A percentile compares a stretch with the other conserved stretches of the same genome.
Evolutionary conservation across 495 filamentous ascomycete genomes (phyloP).

Genomic region (Penicillium silybi): DNA sequence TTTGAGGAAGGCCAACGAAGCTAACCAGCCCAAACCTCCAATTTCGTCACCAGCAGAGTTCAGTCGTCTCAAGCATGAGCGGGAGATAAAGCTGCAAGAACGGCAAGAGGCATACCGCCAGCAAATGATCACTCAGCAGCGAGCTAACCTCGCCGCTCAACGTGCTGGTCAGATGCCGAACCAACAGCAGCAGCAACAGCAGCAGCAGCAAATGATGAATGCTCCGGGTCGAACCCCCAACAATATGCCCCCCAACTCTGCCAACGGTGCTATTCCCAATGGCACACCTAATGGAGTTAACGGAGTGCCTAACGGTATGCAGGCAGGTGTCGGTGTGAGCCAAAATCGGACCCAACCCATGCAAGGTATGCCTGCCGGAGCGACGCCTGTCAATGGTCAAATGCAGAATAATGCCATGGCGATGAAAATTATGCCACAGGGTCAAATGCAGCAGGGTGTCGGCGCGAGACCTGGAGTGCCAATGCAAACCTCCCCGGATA

Average conservation of each 20-base stretch:
- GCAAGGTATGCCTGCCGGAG: slow-evolving; percentile 37
- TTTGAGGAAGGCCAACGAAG: slow-evolving; percentile 66
- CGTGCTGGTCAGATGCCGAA: slow-evolving; percentile 42
- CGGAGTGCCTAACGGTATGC: slow-evolving; percentile 37
- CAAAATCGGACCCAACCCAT: slow-evolving; percentile 38
- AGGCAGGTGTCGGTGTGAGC: slow-evolving; percentile 32
- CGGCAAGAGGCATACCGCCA: slow-evolving; percentile 64
- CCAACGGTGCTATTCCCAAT: slow-evolving; percentile 27
- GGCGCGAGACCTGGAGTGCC: slow-evolving; percentile 58
- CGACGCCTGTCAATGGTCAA: slow-evolving; percentile 39
- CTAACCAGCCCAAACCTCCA: slow-evolving; percentile 54
- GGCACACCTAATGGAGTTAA: slow-evolving; percentile 33
- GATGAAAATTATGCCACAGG: slow-evolving; percentile 67
- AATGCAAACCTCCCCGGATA: slow-evolving; percentile 50
- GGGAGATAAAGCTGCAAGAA: slow-evolving; percentile 73
- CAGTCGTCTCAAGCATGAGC: slow-evolving; percentile 80
- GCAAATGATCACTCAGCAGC: slow-evolving; percentile 57
- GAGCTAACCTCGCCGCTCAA: slow-evolving; percentile 47
- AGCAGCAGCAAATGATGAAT: slow-evolving; percentile 39
- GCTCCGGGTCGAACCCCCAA: slow-evolving; percentile 34
- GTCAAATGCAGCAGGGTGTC: slow-evolving; percentile 62
- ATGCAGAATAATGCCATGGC: slow-evolving; percentile 52
- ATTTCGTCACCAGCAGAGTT: slow-evolving; percentile 81
- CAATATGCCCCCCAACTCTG: slow-evolving; percentile 37
- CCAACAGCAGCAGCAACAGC: slow-evolving; percentile 15